Evolutionary conservation across 352 stramenopile genomes (phyloP).

Genomic region (Phytophthora uliginosa): DNA sequence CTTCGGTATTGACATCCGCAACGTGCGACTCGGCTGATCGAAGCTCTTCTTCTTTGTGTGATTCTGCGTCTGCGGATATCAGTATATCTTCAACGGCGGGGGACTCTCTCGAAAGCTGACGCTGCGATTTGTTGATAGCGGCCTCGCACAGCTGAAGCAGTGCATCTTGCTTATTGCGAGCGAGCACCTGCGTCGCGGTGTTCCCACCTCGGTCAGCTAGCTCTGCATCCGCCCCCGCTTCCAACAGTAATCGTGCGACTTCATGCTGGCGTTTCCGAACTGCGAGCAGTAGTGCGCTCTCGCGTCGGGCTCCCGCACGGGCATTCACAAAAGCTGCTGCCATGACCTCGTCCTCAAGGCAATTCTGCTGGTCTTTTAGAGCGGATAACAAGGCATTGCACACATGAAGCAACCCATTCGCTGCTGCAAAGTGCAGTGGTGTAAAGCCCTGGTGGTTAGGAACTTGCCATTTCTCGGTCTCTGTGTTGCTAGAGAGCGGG

Average conservation of each 20-base stretch:
- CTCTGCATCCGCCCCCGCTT: slow-evolving; percentile 51
- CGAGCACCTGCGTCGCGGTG: slow-evolving; percentile 58
- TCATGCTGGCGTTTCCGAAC: slow-evolving; percentile 66
- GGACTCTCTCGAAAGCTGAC: slow-evolving; percentile 13
- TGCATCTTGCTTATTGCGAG: slow-evolving; percentile 57
- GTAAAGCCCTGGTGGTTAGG: slow-evolving; percentile 67
- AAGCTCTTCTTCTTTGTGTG: slow-evolving; percentile 38
- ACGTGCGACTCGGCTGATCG: slow-evolving; percentile 27
- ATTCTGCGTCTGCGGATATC: background rate
- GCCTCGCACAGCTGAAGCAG: slow-evolving; percentile 55
- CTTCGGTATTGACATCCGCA: background rate
- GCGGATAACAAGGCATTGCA: slow-evolving; percentile 46
- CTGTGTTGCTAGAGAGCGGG: slow-evolving; percentile 2
- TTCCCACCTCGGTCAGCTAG: slow-evolving; percentile 62
- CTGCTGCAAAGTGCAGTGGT: slow-evolving; percentile 67
- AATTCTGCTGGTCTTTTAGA: slow-evolving; percentile 44
- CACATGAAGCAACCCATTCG: slow-evolving; percentile 48
- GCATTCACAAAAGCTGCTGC: slow-evolving; percentile 40
- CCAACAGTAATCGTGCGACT: slow-evolving; percentile 50
- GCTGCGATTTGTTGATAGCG: slow-evolving; percentile 27
- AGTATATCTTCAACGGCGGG: slow-evolving; percentile 23
- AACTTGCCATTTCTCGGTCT: slow-evolving; percentile 46
- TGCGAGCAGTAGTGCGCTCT: slow-evolving; percentile 74
- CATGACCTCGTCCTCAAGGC: slow-evolving; percentile 49
- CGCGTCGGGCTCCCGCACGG: slow-evolving; percentile 45